Base-by-base conservation (phyloP, 2,329 filamentous ascomycete genomes). In the Talaromyces sp. region DNA sequence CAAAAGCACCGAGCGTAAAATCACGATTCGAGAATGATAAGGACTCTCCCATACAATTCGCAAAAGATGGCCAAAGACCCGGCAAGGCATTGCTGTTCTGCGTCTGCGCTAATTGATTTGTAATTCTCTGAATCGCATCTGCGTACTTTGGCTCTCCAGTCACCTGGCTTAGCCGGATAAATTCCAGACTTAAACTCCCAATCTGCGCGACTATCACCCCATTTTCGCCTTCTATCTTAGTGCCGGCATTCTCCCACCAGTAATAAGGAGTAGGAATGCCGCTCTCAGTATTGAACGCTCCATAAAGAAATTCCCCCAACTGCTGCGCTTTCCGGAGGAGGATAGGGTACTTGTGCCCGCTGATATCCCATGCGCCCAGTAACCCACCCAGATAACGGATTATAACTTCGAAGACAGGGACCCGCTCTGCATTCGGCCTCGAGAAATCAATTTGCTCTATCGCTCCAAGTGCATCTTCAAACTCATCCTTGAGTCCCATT, bases 381-480 rank as follows among this genome's bases (percentile, higher is more conserved):
- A 97, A 80, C 1, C 93, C 93, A 22, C 93, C 93, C 1, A 97
- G 83, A 72, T 96, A 95, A 60, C 92, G 86, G 71, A 96, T 96
- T 16, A 88, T 91, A 1, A 91, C 93, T 77, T 96, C 93, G 69
- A 96, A 96, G 10, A 94, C 85, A 47, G 91, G 92, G 56, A 96
- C 89, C 85, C 47, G 77, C 73, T 50, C 87, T 82, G 16, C 81
- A 76, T n/a, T 86, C 88, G 10, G 85, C 88, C 13, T 90, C 93
- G 59, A 24, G 69, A 96, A 96, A 75, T 96, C 91, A 65, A 96
- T 92, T 1, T 84, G 73, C 56, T 82, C 81, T 14, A 92, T 86
- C 0, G 84, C 87, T 43, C 84, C 81, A 59, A 90, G 87, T 2
- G 91, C 91, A 66, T 90, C 87, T 66, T 92, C 86, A 70, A 95